These are phyloP conservation scores for Catharanthus roseus DNA, from an alignment of 257 asterid genomes.

Conservation along the genomic window DNA sequence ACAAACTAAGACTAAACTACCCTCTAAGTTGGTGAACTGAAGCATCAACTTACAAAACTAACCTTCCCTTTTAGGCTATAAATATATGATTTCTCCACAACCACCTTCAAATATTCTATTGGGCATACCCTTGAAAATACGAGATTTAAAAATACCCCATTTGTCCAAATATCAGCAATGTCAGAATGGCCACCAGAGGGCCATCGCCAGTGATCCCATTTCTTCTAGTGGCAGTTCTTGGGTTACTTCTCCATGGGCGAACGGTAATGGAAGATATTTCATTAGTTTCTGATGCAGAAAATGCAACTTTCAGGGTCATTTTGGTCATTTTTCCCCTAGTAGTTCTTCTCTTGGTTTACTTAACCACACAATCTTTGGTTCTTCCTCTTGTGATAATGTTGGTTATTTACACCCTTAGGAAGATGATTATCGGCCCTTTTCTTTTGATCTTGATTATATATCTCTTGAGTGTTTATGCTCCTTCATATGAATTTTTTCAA, in stretches of 20 bases:
- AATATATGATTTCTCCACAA: slow-evolving; percentile 16
- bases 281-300: slow-evolving; percentile 32
- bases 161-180: neutral
- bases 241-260: slow-evolving; percentile 53
- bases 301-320: slow-evolving; percentile 38
- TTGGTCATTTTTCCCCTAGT: slow-evolving; percentile 41
- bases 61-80: slow-evolving; percentile 1
- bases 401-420: slow-evolving; percentile 43
- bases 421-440: slow-evolving; percentile 58
- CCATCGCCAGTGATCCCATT: slow-evolving; percentile 68
- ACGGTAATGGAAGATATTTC: slow-evolving; percentile 31
- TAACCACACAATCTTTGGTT: slow-evolving; percentile 37
- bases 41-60: slow-evolving; percentile 25
- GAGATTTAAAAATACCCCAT: neutral
- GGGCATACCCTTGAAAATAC: neutral
- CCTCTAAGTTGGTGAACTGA: slow-evolving; percentile 42
- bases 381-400: slow-evolving; percentile 43
- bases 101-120: slow-evolving; percentile 9
- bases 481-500: neutral
- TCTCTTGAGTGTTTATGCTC: slow-evolving; percentile 33
- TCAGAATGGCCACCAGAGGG: slow-evolving; percentile 29
- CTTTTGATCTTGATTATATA: slow-evolving; percentile 39
- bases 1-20: slow-evolving; percentile 23
- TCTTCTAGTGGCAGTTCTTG: slow-evolving; percentile 43
- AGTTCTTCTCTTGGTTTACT: slow-evolving; percentile 34